A percentile compares a stretch with the other conserved stretches of the same genome.
These are phyloP conservation scores for Ogataea parapolymorpha DNA, from an alignment of 805 yeast genomes.

Conservation along the genomic window DNA sequence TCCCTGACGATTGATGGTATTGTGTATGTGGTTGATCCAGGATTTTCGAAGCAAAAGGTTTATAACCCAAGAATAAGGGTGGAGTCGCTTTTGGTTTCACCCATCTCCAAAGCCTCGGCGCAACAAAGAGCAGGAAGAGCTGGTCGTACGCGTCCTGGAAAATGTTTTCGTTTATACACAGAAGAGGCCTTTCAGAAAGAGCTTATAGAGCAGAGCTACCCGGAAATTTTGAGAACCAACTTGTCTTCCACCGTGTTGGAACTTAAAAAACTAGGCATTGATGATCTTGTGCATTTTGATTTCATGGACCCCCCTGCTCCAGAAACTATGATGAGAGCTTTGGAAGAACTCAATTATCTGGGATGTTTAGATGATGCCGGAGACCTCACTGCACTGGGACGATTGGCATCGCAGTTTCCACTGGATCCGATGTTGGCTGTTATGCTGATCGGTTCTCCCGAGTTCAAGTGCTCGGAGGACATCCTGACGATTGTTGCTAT, in stretches of 20 bases:
- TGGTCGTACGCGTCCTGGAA: conserved; percentile 98
- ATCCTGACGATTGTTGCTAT: conserved; percentile 84
- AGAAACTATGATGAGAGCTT: conserved; percentile 98
- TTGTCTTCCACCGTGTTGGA: conserved; percentile 89
- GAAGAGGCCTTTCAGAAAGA: conserved; percentile 96
- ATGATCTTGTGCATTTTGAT: conserved; percentile 95
- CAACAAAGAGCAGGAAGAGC: conserved; percentile 99
- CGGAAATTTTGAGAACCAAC: conserved; percentile 90
- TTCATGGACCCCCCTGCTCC: conserved; percentile 99
- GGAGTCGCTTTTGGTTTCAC: conserved; percentile 89
- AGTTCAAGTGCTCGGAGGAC: conserved; percentile 83
- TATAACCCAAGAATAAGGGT: conserved; percentile 96
- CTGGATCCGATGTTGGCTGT: conserved; percentile 95
- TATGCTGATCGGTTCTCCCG: conserved; percentile 83
- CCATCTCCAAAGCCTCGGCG: conserved; percentile 95
- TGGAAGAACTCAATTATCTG: conserved; percentile 89
- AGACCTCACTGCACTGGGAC: conserved; percentile 81
- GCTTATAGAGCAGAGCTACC: conserved; percentile 91
- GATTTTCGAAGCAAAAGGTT: conserved; percentile 93
- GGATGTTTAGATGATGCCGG: conserved; percentile 92
- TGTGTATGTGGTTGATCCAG: conserved; percentile 96
- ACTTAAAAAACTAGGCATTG: conserved; percentile 89
- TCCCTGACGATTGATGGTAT: conserved; percentile 97
- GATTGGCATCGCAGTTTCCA: conserved; percentile 90
- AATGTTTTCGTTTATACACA: conserved; percentile 93